Conservation (phyloP, 2,329 filamentous ascomycete species). For the Penicillium sp. region DNA sequence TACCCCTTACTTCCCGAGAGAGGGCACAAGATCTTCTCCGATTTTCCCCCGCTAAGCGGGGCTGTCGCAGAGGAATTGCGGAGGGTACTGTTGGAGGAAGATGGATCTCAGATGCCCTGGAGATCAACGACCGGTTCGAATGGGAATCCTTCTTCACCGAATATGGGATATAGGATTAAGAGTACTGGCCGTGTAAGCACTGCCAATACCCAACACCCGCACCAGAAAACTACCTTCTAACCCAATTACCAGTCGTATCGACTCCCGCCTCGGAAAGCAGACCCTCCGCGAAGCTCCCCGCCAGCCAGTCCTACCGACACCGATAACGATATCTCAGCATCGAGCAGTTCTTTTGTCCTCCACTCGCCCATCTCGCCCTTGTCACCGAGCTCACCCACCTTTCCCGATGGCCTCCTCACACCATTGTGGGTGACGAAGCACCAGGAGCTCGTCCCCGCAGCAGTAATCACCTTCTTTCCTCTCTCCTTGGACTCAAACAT, state of each 20-base stretch:
- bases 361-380: constrained; percentile 92
- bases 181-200: constrained; percentile 76
- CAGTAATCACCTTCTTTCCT: constrained; percentile 76
- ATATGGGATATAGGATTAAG: constrained; percentile 64
- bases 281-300: constrained; percentile 54
- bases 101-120: constrained; percentile 66
- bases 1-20: constrained; percentile 55
- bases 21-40: constrained; percentile 65
- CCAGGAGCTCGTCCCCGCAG: constrained; percentile 75
- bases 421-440: constrained; percentile 84
- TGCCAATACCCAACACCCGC: background rate
- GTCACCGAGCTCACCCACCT: constrained; percentile 75
- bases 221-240: background rate
- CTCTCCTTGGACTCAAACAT: constrained; percentile 70
- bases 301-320: constrained; percentile 51
- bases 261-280: constrained; percentile 62
- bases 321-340: constrained; percentile 34
- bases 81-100: constrained; percentile 62
- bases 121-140: constrained; percentile 52
- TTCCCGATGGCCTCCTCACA: constrained; percentile 84
- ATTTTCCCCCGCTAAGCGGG: constrained; percentile 64
- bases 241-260: constrained; percentile 46
- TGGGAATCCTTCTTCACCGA: constrained; percentile 47
- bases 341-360: constrained; percentile 54
- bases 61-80: constrained; percentile 64